Percentiles rank a stretch among this genome's conserved stretches.
Evolutionary conservation across 2,329 filamentous ascomycete species (phyloP).

Genomic region (Aspergillus thermomutatus): DNA sequence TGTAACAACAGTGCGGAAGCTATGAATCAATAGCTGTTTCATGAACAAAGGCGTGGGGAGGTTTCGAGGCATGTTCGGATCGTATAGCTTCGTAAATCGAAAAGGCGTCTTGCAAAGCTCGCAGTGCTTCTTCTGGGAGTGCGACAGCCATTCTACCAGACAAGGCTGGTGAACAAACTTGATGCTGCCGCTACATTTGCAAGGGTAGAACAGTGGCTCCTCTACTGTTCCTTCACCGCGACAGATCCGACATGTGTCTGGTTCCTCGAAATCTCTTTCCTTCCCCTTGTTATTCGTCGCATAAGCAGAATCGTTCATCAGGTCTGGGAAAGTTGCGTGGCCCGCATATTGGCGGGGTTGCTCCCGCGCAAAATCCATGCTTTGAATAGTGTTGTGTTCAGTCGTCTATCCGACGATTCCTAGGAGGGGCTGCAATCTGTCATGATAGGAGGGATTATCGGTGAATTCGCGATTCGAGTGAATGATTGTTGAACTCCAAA

Average conservation of each 20-base stretch:
- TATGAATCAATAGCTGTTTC: slow-evolving; percentile 71
- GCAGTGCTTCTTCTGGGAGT: slow-evolving; percentile 99
- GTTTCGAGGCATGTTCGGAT: slow-evolving; percentile 83
- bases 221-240: slow-evolving; percentile 77
- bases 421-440: slow-evolving; percentile 22
- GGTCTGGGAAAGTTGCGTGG: slow-evolving; percentile 39
- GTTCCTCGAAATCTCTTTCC: slow-evolving; percentile 48
- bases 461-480: neutral
- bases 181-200: slow-evolving; percentile 98
- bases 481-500: neutral
- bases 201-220: slow-evolving; percentile 93
- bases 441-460: slow-evolving; percentile 12
- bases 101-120: slow-evolving; percentile 99
- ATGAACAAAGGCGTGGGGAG: slow-evolving; percentile 79
- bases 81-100: slow-evolving; percentile 96
- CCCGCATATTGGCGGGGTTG: slow-evolving; percentile 19
- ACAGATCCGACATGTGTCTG: slow-evolving; percentile 95
- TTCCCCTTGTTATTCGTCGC: slow-evolving; percentile 40
- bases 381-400: slow-evolving; percentile 11
- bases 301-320: slow-evolving; percentile 58
- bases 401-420: slow-evolving; percentile 15
- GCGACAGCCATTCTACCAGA: slow-evolving; percentile 96
- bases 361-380: slow-evolving; percentile 28
- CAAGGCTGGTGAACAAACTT: slow-evolving; percentile 98
- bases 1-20: slow-evolving; percentile 66